A percentile compares a stretch with the other conserved stretches of the same genome.
Evolutionary conservation across 768 basidiomycete species (phyloP).

Genomic region (Pulveroboletus sp.): DNA sequence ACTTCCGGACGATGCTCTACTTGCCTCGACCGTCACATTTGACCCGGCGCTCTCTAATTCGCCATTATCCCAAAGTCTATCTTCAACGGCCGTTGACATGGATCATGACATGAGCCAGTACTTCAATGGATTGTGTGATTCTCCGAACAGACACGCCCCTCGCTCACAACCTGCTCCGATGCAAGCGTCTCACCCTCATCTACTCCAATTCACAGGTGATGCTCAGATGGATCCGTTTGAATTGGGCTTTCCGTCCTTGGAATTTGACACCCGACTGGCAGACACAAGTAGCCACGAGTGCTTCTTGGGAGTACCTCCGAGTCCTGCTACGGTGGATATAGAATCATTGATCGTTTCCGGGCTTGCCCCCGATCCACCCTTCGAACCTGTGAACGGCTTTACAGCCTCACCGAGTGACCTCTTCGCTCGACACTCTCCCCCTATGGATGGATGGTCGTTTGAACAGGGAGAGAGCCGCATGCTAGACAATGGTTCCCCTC

Average conservation of each 20-base stretch:
- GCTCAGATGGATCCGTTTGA: not conserved
- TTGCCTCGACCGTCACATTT: not conserved
- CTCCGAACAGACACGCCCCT: constrained; percentile 13
- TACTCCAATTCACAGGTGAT: not conserved
- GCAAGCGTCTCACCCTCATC: constrained; percentile 9
- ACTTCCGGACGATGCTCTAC: not conserved
- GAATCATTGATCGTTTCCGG: not conserved
- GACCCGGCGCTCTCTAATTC: not conserved
- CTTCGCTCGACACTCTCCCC: not conserved
- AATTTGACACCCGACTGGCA: constrained; percentile 2
- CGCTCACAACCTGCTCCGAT: not conserved
- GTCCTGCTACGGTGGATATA: constrained; percentile 9
- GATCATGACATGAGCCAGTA: constrained; percentile 25
- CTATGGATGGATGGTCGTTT: constrained; percentile 6
- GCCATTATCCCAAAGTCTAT: not conserved
- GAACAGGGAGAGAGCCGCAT: not conserved
- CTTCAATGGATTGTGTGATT: constrained; percentile 23
- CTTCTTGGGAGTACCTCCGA: constrained; percentile 29
- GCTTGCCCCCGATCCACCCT: not conserved
- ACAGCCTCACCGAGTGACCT: constrained; percentile 3
- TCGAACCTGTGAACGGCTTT: not conserved
- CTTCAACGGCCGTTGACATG: constrained; percentile 8
- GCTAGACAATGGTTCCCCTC: not conserved
- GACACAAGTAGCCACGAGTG: constrained; percentile 9
- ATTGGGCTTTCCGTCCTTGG: constrained; percentile 5